Evolutionary conservation across 75 land plant genomes (phyloP), one percentile per base, ranked within the genome.

Genomic region (Sequoia sempervirens): DNA sequence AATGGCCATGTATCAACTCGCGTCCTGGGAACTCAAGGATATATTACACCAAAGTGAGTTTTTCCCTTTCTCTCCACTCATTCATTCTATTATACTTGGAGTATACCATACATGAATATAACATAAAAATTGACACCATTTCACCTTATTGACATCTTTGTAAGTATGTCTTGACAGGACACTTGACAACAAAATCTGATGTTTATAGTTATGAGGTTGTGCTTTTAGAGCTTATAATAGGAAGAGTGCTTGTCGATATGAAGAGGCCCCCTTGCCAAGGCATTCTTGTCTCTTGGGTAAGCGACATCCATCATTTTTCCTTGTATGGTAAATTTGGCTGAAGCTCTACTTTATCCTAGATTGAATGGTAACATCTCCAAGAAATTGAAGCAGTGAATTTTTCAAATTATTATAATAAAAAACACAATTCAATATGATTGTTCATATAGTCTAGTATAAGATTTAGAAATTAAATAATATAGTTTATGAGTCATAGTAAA

Each of bases 41-140:
- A 95, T 81, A 92, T 95, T 81, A 95, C 97, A 12, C 97, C 95
- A 20, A 94, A 95, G 94, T 95, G 90, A 87, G 91, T 43, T 36
- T 38, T 43, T 2, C 11, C 66, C 15, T 1, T 14, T 28, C 54
- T n/a, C 5, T 50, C 2, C 43, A 20, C 23, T 82, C 47, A 46
- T 46, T 79, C 17, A 46, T 37, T 45, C 23, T 69, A 1, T 14
- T 5, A 64, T 82, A 40, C 13, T 28, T 36, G n/a, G 41, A 64
- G 80, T n/a, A 36, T 38, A 32, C 80, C 26, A 28, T 32, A n/a
- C n/a, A n/a, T 5, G 74, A 23, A 43, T 13, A n/a, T 15, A 69
- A 69, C 36, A 32, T 69, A 11, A 69, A 46, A 69, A 30, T 10
- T 69, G 36, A 69, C 36, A 69, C 13, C 23, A 45, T 75, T 41